A percentile compares a stretch with the other conserved stretches of the same genome.
Evolutionary conservation across 2,329 filamentous ascomycete species (phyloP).

Genomic region (Botrytis medusae): DNA sequence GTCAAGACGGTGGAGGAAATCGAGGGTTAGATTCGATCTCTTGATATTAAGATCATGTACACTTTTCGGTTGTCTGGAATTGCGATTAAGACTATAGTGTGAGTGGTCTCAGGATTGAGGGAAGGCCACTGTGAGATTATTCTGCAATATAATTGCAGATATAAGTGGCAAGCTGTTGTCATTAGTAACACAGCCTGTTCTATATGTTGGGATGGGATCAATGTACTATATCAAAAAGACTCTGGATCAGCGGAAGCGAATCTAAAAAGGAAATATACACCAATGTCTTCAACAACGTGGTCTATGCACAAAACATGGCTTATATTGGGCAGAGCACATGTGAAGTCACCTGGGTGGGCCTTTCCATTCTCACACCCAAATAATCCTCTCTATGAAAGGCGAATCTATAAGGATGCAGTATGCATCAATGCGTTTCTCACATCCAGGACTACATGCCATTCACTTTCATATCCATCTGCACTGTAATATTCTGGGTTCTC

Average conservation of each 20-base stretch:
- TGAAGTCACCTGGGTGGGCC: slow-evolving; percentile 7
- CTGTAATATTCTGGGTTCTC: neutral
- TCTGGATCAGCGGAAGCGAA: neutral
- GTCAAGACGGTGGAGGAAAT: slow-evolving; percentile 46
- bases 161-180: slow-evolving; percentile 2
- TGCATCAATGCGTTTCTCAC: neutral
- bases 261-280: slow-evolving; percentile 3
- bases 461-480: neutral
- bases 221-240: slow-evolving; percentile 19
- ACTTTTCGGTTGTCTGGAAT: neutral
- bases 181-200: neutral
- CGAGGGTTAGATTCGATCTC: slow-evolving; percentile 30
- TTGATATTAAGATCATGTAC: neutral
- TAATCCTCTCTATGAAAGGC: neutral
- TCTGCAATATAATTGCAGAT: neutral
- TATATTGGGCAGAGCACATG: neutral
- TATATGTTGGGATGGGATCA: slow-evolving; percentile 5
- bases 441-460: neutral
- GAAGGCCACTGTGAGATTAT: neutral
- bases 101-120: neutral
- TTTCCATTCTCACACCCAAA: neutral
- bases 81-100: neutral
- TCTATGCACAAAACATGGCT: neutral
- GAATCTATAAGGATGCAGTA: too few species aligned
- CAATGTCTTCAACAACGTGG: neutral